phyloP scores from a whole-genome alignment of 2,329 filamentous ascomycete genomes.

The Alternaria metachromatica region DNA sequence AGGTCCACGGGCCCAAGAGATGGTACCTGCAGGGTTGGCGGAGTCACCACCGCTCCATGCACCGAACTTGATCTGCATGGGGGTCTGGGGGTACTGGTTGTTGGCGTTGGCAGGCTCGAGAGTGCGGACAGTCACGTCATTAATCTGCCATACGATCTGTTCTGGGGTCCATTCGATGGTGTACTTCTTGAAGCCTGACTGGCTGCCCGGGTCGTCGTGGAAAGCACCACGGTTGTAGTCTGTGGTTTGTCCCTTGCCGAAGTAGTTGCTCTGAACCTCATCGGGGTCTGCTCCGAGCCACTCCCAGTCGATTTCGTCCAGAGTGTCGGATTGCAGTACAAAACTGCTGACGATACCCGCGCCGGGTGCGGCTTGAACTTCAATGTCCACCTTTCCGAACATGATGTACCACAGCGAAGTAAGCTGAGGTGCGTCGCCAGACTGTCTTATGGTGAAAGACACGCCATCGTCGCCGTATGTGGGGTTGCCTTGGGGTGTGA shows the following conservation, averaged over 20 bases:
- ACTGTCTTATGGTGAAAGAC: conserved; percentile 76
- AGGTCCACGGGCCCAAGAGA: conserved; percentile 85
- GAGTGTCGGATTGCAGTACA: conserved; percentile 86
- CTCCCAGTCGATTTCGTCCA: conserved; percentile 98
- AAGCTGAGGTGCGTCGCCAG: conserved; percentile 86
- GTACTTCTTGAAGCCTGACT: conserved; percentile 82
- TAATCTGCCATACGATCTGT: conserved; percentile 86
- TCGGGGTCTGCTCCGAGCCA: conserved; percentile 81
- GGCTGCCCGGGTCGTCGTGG: conserved; percentile 72
- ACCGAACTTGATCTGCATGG: conserved; percentile 93
- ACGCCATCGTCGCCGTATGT: conserved; percentile 80
- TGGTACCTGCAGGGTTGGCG: conserved; percentile 78
- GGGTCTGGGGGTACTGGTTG: conserved; percentile 88
- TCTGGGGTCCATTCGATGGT: conserved; percentile 88
- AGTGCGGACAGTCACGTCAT: conserved; percentile 77
- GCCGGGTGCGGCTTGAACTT: conserved; percentile 84
- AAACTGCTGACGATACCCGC: conserved; percentile 92
- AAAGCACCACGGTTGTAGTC: conserved; percentile 88
- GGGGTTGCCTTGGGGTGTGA: conserved; percentile 72
- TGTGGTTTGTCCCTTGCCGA: conserved; percentile 79
- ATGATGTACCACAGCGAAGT: conserved; percentile 97
- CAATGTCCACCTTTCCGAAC: conserved; percentile 91
- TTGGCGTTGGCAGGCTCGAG: conserved; percentile 74
- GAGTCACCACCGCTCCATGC: conserved; percentile 91
- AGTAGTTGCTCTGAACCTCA: conserved; percentile 92